Conservation (phyloP, 140 eudicot genomes). For the Cichorium intybus region DNA sequence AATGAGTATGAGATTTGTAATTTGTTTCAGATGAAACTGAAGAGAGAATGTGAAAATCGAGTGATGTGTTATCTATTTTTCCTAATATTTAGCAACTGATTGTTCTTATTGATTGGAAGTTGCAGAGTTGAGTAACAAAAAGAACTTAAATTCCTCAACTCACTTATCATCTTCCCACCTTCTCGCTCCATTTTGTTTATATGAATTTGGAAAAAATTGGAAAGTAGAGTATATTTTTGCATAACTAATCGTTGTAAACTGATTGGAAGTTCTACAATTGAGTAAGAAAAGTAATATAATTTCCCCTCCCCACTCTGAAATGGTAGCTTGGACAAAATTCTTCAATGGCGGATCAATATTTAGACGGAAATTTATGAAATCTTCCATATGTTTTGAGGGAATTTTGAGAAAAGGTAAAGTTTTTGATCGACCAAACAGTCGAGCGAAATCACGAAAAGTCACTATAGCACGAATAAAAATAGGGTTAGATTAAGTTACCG, state of each 20-base stretch:
- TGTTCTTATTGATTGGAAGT: too few species aligned
- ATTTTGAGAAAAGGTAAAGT: neutral
- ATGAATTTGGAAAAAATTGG: neutral
- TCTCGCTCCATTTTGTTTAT: too few species aligned
- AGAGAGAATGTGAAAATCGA: too few species aligned
- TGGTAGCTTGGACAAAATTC: neutral
- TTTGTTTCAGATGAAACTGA: too few species aligned
- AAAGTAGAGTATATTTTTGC: neutral
- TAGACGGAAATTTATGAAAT: neutral
- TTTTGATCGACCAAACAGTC: neutral
- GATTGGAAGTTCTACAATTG: neutral
- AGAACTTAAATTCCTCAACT: too few species aligned
- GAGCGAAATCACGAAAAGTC: neutral
- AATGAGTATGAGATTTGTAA: too few species aligned
- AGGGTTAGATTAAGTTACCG: constrained; percentile 33
- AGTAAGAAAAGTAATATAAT: neutral
- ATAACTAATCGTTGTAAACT: neutral
- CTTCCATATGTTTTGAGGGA: neutral
- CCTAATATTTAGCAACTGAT: too few species aligned
- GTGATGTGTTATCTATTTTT: too few species aligned
- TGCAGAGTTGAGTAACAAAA: too few species aligned
- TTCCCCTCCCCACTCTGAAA: neutral
- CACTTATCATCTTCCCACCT: too few species aligned
- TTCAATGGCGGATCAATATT: neutral
- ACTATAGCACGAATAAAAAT: neutral